A percentile compares a stretch with the other conserved stretches of the same genome.
Conservation (phyloP, 2,329 filamentous ascomycete species). For the Aureobasidium lini region DNA sequence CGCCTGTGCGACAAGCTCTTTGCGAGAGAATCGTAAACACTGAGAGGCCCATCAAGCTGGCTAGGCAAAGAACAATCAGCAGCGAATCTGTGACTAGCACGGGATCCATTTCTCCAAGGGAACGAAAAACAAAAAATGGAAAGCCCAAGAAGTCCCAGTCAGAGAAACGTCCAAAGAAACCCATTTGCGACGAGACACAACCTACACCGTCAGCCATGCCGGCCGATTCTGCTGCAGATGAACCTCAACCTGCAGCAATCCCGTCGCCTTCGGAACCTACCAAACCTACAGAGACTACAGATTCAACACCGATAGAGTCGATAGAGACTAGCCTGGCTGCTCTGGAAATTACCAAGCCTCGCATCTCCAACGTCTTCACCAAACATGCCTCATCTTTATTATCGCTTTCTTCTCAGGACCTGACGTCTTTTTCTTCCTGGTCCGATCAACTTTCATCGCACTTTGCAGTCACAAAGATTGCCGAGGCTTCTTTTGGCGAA, state of each 20-base stretch:
- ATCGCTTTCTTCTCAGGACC: constrained; percentile 25
- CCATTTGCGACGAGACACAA: not conserved
- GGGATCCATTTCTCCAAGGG: not conserved
- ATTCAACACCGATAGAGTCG: not conserved
- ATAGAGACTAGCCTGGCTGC: not conserved
- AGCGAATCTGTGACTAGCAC: not conserved
- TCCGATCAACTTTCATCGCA: constrained; percentile 32
- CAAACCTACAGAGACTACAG: not conserved
- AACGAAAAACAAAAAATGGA: constrained; percentile 7
- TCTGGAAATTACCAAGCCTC: not conserved
- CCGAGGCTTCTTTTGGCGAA: constrained; percentile 59
- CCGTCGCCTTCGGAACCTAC: not conserved
- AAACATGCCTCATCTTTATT: constrained; percentile 24
- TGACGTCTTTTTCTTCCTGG: constrained; percentile 35
- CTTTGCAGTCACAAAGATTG: constrained; percentile 52
- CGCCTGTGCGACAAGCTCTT: not conserved
- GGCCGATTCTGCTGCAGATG: not conserved
- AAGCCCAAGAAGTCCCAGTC: not conserved
- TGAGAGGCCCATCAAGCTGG: not conserved
- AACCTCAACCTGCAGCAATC: not conserved
- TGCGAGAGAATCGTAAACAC: constrained; percentile 3
- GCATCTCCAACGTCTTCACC: constrained; percentile 14
- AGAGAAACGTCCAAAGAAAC: not conserved
- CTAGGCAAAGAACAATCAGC: not conserved
- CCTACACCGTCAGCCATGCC: not conserved